These are phyloP conservation scores for Eutrema heterophyllum DNA, from an alignment of 345 rosid species.

Conservation along the genomic window DNA sequence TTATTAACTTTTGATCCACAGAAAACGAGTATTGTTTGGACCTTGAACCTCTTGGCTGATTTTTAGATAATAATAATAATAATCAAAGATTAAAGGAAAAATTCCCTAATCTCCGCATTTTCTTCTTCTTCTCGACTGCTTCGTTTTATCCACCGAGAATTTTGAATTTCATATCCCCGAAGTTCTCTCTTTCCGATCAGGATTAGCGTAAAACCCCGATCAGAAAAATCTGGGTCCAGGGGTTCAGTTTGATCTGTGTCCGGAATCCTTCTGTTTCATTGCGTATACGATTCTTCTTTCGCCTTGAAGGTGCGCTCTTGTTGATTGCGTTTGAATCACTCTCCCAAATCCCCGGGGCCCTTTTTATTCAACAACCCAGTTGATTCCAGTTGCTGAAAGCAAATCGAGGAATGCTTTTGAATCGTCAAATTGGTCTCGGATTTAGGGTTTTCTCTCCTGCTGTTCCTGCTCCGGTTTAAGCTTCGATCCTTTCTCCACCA, in stretches of 20 bases:
- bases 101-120: too few relatives aligned
- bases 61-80: too few relatives aligned
- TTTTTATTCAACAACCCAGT: background rate
- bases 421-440: background rate
- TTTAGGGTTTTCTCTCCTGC: constrained; percentile 1
- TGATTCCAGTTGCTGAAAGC: background rate
- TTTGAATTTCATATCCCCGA: constrained; percentile 5
- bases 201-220: constrained; percentile 13
- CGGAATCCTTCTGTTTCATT: background rate
- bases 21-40: too few relatives aligned
- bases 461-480: background rate
- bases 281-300: constrained; percentile 11
- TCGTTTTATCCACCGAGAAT: too few relatives aligned
- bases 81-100: too few relatives aligned
- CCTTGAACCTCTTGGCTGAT: too few relatives aligned
- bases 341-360: background rate
- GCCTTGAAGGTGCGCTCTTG: constrained; percentile 9
- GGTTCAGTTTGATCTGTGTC: constrained; percentile 14
- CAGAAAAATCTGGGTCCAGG: background rate
- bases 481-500: background rate
- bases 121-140: too few relatives aligned
- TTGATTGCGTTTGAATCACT: background rate
- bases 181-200: background rate
- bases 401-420: background rate
- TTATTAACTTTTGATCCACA: background rate